Evolutionary conservation across 2,329 filamentous ascomycete genomes (phyloP).

Genomic region (Celoporthe dispersa): DNA sequence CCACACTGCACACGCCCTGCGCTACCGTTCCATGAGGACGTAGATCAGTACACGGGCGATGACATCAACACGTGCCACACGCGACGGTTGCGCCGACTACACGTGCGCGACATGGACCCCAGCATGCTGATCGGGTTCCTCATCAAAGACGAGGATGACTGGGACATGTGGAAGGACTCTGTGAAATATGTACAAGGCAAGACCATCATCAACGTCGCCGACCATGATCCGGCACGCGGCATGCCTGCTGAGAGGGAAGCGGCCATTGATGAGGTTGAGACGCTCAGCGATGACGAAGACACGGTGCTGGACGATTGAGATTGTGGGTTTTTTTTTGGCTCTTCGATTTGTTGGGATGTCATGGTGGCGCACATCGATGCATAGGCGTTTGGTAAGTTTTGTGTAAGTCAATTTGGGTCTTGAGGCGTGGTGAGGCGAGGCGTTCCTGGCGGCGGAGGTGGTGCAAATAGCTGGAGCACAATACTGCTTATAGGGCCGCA

Average conservation of each 20-base stretch:
- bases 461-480: constrained; percentile 3
- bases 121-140: constrained; percentile 97
- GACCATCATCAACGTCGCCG: constrained; percentile 81
- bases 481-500: not conserved
- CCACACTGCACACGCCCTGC: constrained; percentile 84
- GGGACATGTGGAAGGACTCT: constrained; percentile 78
- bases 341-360: constrained; percentile 9
- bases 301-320: constrained; percentile 33
- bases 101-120: constrained; percentile 92
- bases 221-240: constrained; percentile 65
- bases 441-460: not conserved
- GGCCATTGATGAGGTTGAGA: constrained; percentile 89
- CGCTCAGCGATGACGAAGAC: constrained; percentile 69
- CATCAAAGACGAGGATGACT: constrained; percentile 81
- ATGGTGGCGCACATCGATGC: constrained; percentile 1
- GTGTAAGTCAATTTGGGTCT: not conserved
- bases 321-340: not conserved
- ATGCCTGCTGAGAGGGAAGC: constrained; percentile 64
- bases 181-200: constrained; percentile 79
- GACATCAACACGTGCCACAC: constrained; percentile 89
- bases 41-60: constrained; percentile 65
- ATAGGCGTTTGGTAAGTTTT: constrained; percentile 26
- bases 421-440: constrained; percentile 8
- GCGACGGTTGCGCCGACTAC: constrained; percentile 77
- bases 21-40: constrained; percentile 65